A percentile compares a stretch with the other conserved stretches of the same genome.
phyloP scores from a whole-genome alignment of 2,329 filamentous ascomycete genomes.

The Apiospora kogelbergensis region DNA sequence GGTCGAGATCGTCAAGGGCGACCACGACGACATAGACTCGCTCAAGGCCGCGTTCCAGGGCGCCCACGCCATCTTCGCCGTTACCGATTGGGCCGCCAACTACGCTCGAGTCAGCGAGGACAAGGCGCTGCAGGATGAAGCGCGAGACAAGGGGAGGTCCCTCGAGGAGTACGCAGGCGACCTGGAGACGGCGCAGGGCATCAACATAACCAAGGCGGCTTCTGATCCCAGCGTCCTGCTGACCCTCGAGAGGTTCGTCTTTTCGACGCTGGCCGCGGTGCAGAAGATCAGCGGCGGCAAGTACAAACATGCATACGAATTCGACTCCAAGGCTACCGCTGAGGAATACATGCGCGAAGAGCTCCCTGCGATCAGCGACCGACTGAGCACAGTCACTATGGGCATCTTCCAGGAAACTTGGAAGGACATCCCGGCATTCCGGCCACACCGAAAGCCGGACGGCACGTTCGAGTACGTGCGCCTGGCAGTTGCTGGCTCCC shows the following conservation, averaged over 20 bases:
- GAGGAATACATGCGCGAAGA: constrained; percentile 9
- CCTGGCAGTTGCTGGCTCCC: neutral
- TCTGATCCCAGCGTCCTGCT: constrained; percentile 10
- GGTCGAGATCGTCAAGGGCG: constrained; percentile 15
- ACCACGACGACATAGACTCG: constrained; percentile 13
- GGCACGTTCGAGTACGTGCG: constrained; percentile 13
- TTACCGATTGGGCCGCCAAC: constrained; percentile 18
- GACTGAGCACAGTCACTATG: constrained; percentile 15
- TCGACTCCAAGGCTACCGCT: constrained; percentile 18
- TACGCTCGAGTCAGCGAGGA: neutral
- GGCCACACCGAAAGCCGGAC: constrained; percentile 13
- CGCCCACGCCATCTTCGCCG: constrained; percentile 17
- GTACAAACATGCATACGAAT: constrained; percentile 16
- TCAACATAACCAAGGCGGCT: constrained; percentile 29
- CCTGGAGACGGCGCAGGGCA: constrained; percentile 14
- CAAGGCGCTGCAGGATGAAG: neutral
- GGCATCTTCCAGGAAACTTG: constrained; percentile 17
- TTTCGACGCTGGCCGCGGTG: constrained; percentile 15
- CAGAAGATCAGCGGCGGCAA: constrained; percentile 15
- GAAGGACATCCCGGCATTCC: constrained; percentile 13
- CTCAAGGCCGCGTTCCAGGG: constrained; percentile 15
- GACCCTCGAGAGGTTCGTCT: constrained; percentile 17
- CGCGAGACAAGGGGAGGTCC: neutral
- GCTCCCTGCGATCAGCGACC: constrained; percentile 9
- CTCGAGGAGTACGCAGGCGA: constrained; percentile 13